A percentile compares a stretch with the other conserved stretches of the same genome.
These are phyloP conservation scores for Apiospora marii DNA, from an alignment of 2,329 filamentous ascomycete species.

Conservation along the genomic window DNA sequence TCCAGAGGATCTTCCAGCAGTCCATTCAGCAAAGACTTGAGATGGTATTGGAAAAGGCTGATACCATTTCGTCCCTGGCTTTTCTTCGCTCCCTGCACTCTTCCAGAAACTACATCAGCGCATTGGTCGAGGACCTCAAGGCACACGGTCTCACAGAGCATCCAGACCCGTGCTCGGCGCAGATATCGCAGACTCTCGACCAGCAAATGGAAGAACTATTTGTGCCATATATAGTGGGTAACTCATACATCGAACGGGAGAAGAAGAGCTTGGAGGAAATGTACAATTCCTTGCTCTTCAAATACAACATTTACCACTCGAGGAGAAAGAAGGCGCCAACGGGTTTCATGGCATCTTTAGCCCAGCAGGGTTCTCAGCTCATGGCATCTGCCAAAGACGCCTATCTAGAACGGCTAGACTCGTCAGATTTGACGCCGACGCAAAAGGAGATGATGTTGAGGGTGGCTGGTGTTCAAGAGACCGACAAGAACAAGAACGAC, in stretches of 20 bases:
- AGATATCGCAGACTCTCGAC: slow-evolving; percentile 79
- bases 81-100: slow-evolving; percentile 92
- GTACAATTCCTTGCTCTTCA: slow-evolving; percentile 92
- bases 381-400: slow-evolving; percentile 88
- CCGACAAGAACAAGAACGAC: slow-evolving; percentile 79
- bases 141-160: slow-evolving; percentile 94
- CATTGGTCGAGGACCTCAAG: slow-evolving; percentile 91
- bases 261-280: slow-evolving; percentile 77
- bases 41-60: slow-evolving; percentile 94
- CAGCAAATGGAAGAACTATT: slow-evolving; percentile 82
- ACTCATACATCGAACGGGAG: slow-evolving; percentile 75
- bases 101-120: slow-evolving; percentile 86
- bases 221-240: slow-evolving; percentile 72
- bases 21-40: slow-evolving; percentile 96
- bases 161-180: slow-evolving; percentile 87
- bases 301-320: slow-evolving; percentile 95
- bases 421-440: slow-evolving; percentile 84
- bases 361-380: slow-evolving; percentile 88
- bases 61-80: slow-evolving; percentile 87
- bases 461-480: slow-evolving; percentile 84
- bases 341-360: slow-evolving; percentile 90
- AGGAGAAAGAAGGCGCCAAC: slow-evolving; percentile 86
- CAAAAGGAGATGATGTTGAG: slow-evolving; percentile 91
- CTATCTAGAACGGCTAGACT: slow-evolving; percentile 88
- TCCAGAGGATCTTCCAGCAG: slow-evolving; percentile 96